Conservation (phyloP, 495 filamentous ascomycete genomes). For the Aspergillus conjunctus region DNA sequence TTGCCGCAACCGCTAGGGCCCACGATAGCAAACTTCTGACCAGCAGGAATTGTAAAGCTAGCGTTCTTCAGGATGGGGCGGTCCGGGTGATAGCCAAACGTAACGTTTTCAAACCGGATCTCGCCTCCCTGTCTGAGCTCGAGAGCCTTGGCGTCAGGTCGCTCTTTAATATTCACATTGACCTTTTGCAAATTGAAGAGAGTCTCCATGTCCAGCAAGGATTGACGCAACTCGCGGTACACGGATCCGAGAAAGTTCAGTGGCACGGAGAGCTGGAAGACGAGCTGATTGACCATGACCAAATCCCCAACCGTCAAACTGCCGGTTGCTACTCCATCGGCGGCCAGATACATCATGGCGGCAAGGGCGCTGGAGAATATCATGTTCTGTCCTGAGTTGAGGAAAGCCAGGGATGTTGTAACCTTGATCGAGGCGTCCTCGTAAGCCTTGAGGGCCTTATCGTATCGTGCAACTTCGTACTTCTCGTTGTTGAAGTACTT, state of each 20-base stretch:
- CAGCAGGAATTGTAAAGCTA: slow-evolving; percentile 86
- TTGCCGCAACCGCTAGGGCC: slow-evolving; percentile 96
- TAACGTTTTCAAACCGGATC: slow-evolving; percentile 92
- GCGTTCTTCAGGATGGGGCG: slow-evolving; percentile 86
- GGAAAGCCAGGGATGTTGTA: slow-evolving; percentile 84
- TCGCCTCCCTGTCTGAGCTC: slow-evolving; percentile 75
- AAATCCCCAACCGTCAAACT: slow-evolving; percentile 89
- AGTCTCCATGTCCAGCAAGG: slow-evolving; percentile 96
- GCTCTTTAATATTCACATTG: slow-evolving; percentile 82
- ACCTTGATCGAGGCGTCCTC: slow-evolving; percentile 96
- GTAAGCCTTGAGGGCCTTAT: slow-evolving; percentile 81
- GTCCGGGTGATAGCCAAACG: slow-evolving; percentile 87
- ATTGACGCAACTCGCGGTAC: slow-evolving; percentile 93
- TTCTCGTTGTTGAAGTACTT: slow-evolving; percentile 99
- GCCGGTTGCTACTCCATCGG: slow-evolving; percentile 81
- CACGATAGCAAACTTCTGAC: slow-evolving; percentile 93
- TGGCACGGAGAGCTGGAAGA: slow-evolving; percentile 95
- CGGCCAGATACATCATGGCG: slow-evolving; percentile 97
- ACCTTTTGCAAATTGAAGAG: slow-evolving; percentile 99
- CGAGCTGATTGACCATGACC: slow-evolving; percentile 97
- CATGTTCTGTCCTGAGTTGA: slow-evolving; percentile 98
- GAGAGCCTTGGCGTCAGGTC: slow-evolving; percentile 69
- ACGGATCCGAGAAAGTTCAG: slow-evolving; percentile 96
- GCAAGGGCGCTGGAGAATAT: slow-evolving; percentile 95
- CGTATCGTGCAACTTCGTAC: slow-evolving; percentile 89